Conservation (phyloP, 495 filamentous ascomycete genomes). For the Aspergillus biplanus region DNA sequence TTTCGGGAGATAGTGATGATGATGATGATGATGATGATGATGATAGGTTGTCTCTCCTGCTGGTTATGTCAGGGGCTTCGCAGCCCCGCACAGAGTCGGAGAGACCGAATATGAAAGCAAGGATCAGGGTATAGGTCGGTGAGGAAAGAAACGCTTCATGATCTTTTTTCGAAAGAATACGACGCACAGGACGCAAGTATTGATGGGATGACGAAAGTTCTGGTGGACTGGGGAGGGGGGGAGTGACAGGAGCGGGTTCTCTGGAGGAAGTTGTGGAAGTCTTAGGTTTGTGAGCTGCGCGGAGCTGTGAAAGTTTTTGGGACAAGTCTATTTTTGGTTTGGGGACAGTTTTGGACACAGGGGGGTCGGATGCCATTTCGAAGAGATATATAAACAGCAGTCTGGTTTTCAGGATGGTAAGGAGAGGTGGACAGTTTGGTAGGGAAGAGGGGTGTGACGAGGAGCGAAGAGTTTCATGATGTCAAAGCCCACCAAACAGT, state of each 20-base stretch:
- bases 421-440: background rate
- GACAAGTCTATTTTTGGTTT: conserved; percentile 59
- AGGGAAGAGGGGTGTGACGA: background rate
- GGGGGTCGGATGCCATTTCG: conserved; percentile 35
- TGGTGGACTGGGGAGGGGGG: conserved; percentile 69
- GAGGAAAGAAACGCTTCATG: conserved; percentile 82
- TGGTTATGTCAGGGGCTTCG: conserved; percentile 65
- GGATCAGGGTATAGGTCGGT: conserved; percentile 73
- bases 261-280: conserved; percentile 56
- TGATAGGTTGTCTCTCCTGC: conserved; percentile 41
- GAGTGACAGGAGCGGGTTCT: conserved; percentile 72
- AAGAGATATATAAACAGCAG: conserved; percentile 10
- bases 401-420: background rate
- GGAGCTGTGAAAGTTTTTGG: conserved; percentile 68
- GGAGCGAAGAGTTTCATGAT: conserved; percentile 6
- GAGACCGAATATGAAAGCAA: conserved; percentile 83
- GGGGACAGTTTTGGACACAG: conserved; percentile 24
- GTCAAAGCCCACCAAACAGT: too few species aligned
- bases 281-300: conserved; percentile 58
- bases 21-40: background rate
- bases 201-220: conserved; percentile 57
- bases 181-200: conserved; percentile 69
- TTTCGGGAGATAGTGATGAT: conserved; percentile 43
- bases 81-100: conserved; percentile 79
- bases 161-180: conserved; percentile 80